Conservation (phyloP, 331 rosid species). For the Stylosanthes scabra region DNA sequence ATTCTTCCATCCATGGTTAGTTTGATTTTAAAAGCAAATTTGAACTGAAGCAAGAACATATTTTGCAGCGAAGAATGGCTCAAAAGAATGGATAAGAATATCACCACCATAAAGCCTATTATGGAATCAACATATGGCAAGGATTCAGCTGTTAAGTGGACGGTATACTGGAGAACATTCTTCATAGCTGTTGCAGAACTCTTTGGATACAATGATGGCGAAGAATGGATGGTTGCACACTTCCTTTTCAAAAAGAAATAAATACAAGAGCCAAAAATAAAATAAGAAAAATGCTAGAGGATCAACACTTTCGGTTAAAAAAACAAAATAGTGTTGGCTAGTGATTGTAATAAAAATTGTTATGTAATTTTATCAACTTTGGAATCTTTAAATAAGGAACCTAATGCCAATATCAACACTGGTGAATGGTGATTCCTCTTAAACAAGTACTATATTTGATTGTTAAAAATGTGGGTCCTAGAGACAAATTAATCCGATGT, state of each 20-base stretch:
- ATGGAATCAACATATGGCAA: constrained; percentile 91
- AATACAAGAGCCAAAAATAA: background rate
- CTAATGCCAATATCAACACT: background rate
- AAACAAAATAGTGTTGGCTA: background rate
- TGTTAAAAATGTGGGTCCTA: background rate
- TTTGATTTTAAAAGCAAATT: constrained; percentile 8
- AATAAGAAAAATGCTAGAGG: background rate
- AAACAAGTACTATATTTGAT: background rate
- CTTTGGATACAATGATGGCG: constrained; percentile 82
- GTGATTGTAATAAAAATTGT: background rate
- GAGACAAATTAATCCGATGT: background rate
- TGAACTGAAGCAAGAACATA: constrained; percentile 17
- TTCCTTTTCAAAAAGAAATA: constrained; percentile 80
- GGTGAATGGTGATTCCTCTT: background rate
- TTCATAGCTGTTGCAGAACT: constrained; percentile 91
- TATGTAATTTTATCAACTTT: background rate
- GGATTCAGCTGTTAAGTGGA: constrained; percentile 88
- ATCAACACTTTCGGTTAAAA: background rate
- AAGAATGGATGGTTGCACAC: constrained; percentile 92
- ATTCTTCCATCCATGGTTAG: background rate
- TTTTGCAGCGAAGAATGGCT: constrained; percentile 95
- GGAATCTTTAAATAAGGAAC: background rate
- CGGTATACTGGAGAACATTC: constrained; percentile 93
- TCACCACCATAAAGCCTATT: constrained; percentile 61
- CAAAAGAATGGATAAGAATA: constrained; percentile 78